Evolutionary conservation across 1,284 basidiomycete species (phyloP).

Genomic region (Entoloma clypeatum): DNA sequence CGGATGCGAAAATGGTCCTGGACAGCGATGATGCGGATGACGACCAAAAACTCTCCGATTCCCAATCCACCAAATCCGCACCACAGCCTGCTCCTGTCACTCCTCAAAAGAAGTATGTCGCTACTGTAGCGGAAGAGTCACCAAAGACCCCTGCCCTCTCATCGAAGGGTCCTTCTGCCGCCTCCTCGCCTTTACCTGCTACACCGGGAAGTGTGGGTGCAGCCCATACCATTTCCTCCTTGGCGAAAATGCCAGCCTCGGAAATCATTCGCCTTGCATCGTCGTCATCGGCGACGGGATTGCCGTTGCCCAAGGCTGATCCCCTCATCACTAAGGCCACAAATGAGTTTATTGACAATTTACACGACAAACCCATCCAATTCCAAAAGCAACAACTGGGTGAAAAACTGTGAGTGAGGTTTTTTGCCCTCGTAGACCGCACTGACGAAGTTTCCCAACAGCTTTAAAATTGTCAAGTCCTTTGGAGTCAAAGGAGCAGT

Average conservation of each 20-base stretch:
- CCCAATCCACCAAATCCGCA: slow-evolving; percentile 28
- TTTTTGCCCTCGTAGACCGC: slow-evolving; percentile 1
- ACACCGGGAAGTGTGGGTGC: slow-evolving; percentile 42
- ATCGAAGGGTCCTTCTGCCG: slow-evolving; percentile 65
- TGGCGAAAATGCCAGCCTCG: slow-evolving; percentile 63
- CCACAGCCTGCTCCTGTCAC: slow-evolving; percentile 50
- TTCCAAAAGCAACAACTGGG: slow-evolving; percentile 81
- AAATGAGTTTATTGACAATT: slow-evolving; percentile 71
- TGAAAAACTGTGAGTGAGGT: slow-evolving; percentile 62
- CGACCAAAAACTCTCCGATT: slow-evolving; percentile 25
- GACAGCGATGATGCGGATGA: slow-evolving; percentile 61
- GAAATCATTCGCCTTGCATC: slow-evolving; percentile 66
- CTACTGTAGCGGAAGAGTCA: slow-evolving; percentile 44
- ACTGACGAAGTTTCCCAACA: slow-evolving; percentile 21
- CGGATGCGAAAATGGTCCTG: slow-evolving; percentile 77
- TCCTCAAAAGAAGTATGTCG: slow-evolving; percentile 56
- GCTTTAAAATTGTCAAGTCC: slow-evolving; percentile 74
- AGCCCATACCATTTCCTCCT: slow-evolving; percentile 50
- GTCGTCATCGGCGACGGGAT: slow-evolving; percentile 49
- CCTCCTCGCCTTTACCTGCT: slow-evolving; percentile 61
- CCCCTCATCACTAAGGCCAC: slow-evolving; percentile 65
- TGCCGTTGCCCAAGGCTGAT: slow-evolving; percentile 71
- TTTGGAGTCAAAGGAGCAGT: slow-evolving; percentile 79
- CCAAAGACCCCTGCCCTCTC: slow-evolving; percentile 72
- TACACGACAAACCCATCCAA: slow-evolving; percentile 59